These are phyloP conservation scores for Phallus indusiatus DNA, from an alignment of 768 basidiomycete genomes.

Conservation along the genomic window DNA sequence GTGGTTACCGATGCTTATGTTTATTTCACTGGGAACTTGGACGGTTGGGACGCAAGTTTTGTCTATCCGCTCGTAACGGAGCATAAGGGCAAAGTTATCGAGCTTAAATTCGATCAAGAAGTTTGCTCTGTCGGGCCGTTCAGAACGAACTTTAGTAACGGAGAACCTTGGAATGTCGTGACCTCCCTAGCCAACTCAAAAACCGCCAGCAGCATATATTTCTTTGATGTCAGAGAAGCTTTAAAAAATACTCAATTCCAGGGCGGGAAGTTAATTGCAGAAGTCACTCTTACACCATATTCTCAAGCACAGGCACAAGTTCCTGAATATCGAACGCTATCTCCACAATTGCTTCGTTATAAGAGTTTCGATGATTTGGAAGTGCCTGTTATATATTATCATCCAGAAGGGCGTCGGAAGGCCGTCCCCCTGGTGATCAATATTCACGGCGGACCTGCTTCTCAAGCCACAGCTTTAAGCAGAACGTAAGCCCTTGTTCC, in stretches of 20 bases:
- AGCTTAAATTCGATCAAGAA: slow-evolving; percentile 18
- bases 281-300: slow-evolving; percentile 21
- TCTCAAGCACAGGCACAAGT: slow-evolving; percentile 25
- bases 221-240: slow-evolving; percentile 21
- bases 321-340: slow-evolving; percentile 18
- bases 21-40: slow-evolving; percentile 29
- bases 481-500: slow-evolving; percentile 19
- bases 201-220: slow-evolving; percentile 22
- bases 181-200: slow-evolving; percentile 24
- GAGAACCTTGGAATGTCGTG: slow-evolving; percentile 24
- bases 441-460: slow-evolving; percentile 33
- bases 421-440: slow-evolving; percentile 25
- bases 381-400: slow-evolving; percentile 34
- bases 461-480: slow-evolving; percentile 26
- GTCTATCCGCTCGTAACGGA: slow-evolving; percentile 23
- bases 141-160: slow-evolving; percentile 24
- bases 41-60: slow-evolving; percentile 27
- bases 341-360: slow-evolving; percentile 27
- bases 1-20: slow-evolving; percentile 20
- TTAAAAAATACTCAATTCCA: slow-evolving; percentile 16
- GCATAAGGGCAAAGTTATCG: slow-evolving; percentile 21
- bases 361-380: slow-evolving; percentile 33
- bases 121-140: not conserved
- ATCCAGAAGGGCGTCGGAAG: slow-evolving; percentile 22
- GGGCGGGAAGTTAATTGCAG: slow-evolving; percentile 20